A percentile compares a stretch with the other conserved stretches of the same genome.
phyloP scores from a whole-genome alignment of 306 rosid genomes.

The Rosa rugosa region DNA sequence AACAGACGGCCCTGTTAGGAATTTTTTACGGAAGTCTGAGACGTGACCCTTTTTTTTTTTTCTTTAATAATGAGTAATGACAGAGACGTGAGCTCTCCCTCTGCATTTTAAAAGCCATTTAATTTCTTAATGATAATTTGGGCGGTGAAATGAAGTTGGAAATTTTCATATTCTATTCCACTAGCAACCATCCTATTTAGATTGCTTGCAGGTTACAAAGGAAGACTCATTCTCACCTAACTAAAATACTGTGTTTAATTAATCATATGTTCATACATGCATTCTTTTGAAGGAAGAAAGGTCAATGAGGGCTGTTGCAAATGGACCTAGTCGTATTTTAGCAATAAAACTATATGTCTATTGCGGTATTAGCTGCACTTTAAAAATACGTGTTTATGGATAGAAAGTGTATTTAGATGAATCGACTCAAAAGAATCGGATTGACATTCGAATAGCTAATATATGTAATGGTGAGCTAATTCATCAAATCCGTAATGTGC shows the following conservation, averaged over 20 bases:
- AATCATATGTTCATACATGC: slow-evolving; percentile 6
- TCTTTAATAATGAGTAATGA: not conserved
- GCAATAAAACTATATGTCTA: not conserved
- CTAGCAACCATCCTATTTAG: not conserved
- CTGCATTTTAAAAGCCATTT: not conserved
- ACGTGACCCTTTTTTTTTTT: not conserved
- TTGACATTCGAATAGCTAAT: not conserved
- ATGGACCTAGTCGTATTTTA: slow-evolving; percentile 11
- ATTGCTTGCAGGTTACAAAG: not conserved
- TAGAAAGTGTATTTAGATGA: not conserved
- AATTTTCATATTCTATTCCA: not conserved
- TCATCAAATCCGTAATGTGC: too few species aligned
- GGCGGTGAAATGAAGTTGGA: not conserved
- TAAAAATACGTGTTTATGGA: not conserved
- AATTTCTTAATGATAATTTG: not conserved
- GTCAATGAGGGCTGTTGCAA: slow-evolving; percentile 9
- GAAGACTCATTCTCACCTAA: slow-evolving; percentile 28
- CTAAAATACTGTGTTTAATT: not conserved
- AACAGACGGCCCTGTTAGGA: too few species aligned
- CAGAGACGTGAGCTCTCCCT: not conserved
- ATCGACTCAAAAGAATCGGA: not conserved
- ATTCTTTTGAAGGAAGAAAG: slow-evolving; percentile 12
- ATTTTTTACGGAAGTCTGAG: too few species aligned
- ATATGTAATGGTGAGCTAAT: not conserved
- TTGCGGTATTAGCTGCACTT: not conserved